These are phyloP conservation scores for Alnus rubra DNA, from an alignment of 306 rosid species.

Conservation along the genomic window DNA sequence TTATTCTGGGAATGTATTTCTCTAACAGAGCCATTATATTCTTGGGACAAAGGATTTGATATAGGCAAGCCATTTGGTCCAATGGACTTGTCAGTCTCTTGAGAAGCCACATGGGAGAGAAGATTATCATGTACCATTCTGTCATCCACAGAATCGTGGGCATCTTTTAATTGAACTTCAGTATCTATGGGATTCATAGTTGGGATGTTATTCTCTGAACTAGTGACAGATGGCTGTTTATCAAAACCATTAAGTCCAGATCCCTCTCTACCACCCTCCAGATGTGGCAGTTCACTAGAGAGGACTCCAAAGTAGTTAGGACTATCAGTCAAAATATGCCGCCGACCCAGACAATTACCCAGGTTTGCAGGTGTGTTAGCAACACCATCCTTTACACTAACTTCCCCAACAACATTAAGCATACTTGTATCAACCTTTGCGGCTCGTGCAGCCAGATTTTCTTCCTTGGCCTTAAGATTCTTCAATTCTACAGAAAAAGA, in stretches of 20 bases:
- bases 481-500: constrained; percentile 74
- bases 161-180: constrained; percentile 43
- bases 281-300: constrained; percentile 47
- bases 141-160: constrained; percentile 29
- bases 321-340: constrained; percentile 37
- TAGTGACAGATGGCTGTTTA: constrained; percentile 47
- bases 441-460: constrained; percentile 66
- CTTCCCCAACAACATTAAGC: constrained; percentile 45
- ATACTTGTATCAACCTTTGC: constrained; percentile 54
- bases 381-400: constrained; percentile 49
- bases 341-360: constrained; percentile 41
- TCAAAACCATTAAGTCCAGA: constrained; percentile 49
- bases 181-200: constrained; percentile 38
- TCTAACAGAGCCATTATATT: constrained; percentile 51
- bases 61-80: constrained; percentile 37
- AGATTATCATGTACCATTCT: constrained; percentile 5
- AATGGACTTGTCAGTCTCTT: constrained; percentile 43
- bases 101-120: constrained; percentile 33
- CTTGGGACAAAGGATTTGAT: constrained; percentile 50
- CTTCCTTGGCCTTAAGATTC: constrained; percentile 81
- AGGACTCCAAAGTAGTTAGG: constrained; percentile 38
- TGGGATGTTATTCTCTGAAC: constrained; percentile 58
- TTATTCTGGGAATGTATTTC: constrained; percentile 41
- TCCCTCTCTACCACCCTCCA: constrained; percentile 49
- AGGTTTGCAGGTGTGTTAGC: constrained; percentile 40